Base-by-base conservation (phyloP, 139 green algal genomes). In the Micromonas pusilla region DNA sequence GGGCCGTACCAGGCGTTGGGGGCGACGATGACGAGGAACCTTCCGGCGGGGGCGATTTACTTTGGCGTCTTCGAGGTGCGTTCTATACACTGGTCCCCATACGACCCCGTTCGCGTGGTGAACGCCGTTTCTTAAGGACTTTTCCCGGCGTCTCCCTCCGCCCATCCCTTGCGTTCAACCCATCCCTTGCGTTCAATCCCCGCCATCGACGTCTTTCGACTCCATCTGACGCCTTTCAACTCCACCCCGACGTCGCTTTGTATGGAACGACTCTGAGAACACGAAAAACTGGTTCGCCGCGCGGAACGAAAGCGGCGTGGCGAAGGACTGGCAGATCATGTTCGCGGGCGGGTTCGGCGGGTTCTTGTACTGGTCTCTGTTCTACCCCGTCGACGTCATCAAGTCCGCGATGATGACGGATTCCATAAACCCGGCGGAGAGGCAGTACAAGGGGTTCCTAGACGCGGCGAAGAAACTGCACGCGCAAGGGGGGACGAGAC, bases 31-130 rank as follows among this genome's bases (percentile, higher is more conserved):
- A 60, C 94, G 71, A 84, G 93, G n/a, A 97, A 97, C 82, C 89
- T 89, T 2, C 93, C 92, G 9, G 93, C 92, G 65, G 97, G 97
- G 73, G 86, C 92, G 1, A 80, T 96, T n/a, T 97, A 97, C 87
- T 86, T 97, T 39, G 93, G 93, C 16, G 90, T 87, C 37, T 97
- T 97, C 68, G 93, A n/a, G n/a, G n/a, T n/a, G n/a, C n/a, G n/a
- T n/a, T n/a, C n/a, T n/a, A n/a, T n/a, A n/a, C n/a, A n/a, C n/a
- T n/a, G n/a, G n/a, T n/a, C n/a, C n/a, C n/a, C n/a, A n/a, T n/a
- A n/a, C n/a, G n/a, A n/a, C n/a, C n/a, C n/a, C n/a, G n/a, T n/a
- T n/a, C n/a, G n/a, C n/a, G n/a, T n/a, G n/a, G n/a, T n/a, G n/a
- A n/a, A n/a, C n/a, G n/a, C n/a, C n/a, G n/a, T n/a, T n/a, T n/a